A percentile compares a stretch with the other conserved stretches of the same genome.
These are phyloP conservation scores for Rhizopogon salebrosus DNA, from an alignment of 768 basidiomycete genomes.

Conservation along the genomic window DNA sequence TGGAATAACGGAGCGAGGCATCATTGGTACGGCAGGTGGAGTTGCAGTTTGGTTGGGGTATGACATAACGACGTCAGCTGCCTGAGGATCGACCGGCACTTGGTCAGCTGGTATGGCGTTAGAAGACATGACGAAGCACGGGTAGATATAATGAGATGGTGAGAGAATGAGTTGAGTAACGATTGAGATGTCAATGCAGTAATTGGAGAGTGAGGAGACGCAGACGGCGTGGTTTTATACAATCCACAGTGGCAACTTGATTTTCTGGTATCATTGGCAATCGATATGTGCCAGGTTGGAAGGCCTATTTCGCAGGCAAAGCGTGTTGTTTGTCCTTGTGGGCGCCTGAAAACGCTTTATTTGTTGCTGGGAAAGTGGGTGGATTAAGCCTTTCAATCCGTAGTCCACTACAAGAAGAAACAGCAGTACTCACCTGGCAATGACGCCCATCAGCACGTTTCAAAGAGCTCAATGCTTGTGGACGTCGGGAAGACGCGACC, in stretches of 20 bases:
- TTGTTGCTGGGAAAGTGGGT: constrained; percentile 23
- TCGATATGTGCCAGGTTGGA: constrained; percentile 22
- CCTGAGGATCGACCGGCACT: too few species aligned
- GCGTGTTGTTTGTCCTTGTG: constrained; percentile 44
- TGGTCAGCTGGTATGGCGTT: not conserved
- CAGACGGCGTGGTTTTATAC: constrained; percentile 21
- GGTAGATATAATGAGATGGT: not conserved
- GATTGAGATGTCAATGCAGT: not conserved
- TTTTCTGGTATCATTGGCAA: constrained; percentile 23
- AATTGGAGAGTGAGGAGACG: not conserved
- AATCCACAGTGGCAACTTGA: constrained; percentile 23
- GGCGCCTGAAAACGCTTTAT: constrained; percentile 29
- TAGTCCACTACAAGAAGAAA: not conserved
- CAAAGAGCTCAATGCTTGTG: constrained; percentile 3
- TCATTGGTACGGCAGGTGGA: not conserved
- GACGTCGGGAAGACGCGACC: not conserved
- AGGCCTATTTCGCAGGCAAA: constrained; percentile 19
- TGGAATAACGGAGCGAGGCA: not conserved
- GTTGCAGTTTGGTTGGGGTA: not conserved
- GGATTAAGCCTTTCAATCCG: constrained; percentile 5
- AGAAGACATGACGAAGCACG: not conserved
- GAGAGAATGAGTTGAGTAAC: not conserved
- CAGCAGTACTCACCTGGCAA: constrained; percentile 3
- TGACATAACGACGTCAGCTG: not conserved
- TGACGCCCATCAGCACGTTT: constrained; percentile 3